Evolutionary conservation across 805 yeast species (phyloP), one percentile per base, ranked within the genome.

Genomic region (Cyberlindnera mississippiensis): DNA sequence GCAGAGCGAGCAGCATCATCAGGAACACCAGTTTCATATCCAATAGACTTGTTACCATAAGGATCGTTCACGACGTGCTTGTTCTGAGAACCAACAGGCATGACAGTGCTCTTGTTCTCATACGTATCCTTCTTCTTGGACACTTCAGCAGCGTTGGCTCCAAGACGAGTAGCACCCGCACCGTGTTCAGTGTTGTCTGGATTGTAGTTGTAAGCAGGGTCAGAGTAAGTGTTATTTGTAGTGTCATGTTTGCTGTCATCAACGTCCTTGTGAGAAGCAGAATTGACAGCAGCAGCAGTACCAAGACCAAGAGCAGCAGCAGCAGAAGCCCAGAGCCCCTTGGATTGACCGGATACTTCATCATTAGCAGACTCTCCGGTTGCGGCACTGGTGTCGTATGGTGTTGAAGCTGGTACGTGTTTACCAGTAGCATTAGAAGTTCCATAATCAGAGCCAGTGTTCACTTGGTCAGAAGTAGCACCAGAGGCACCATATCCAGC

Each of bases 101-200:
- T 27, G 13, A 46, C 51, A 28, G 57, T 53, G 26, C 49, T 45
- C 50, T 55, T 55, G 33, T 49, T 55, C 41, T 55, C 59, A 40
- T 19, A 51, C 11, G 43, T 37, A 14, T 19, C 29, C n/a, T 33
- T 12, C 2, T 16, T 13, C 17, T 37, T n/a, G 20, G 38, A 27
- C 16, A 32, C 26, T 31, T 37, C 16, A 4, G 33, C 39, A 4
- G 49, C 43, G 28, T 51, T 51, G 4, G 28, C 41, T 18, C 52
- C 52, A 6, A 48, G 44, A 30, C 38, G 46, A 3, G 53, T 49
- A 6, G 56, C 50, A 17, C 55, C 55, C 15, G 10, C 24, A 2
- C 49, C 52, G 29, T 26, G n/a, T 17, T 40, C 52, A 20, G 42
- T 31, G 41, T 40, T 38, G 17, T 24, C 27, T n/a, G 33, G 34